Percentiles rank a stretch among this genome's conserved stretches.
These are phyloP conservation scores for Nigrospora oryzae DNA, from an alignment of 2,329 filamentous ascomycete species.

Conservation along the genomic window DNA sequence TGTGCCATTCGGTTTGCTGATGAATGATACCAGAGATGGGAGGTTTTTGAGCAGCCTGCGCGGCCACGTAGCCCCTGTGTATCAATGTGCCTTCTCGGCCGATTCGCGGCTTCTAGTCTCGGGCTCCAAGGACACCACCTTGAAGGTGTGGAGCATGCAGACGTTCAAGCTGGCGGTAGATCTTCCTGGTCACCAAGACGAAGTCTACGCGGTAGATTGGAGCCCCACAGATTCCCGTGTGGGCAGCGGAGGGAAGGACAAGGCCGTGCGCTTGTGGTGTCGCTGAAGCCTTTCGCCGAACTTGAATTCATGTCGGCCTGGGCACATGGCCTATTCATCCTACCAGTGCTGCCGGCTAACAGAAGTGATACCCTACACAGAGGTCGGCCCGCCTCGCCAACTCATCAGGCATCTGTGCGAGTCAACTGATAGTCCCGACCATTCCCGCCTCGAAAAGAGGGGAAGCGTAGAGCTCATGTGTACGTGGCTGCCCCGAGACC, in stretches of 20 bases:
- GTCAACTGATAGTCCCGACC: too few relatives aligned
- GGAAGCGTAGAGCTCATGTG: too few relatives aligned
- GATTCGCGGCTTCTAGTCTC: constrained; percentile 66
- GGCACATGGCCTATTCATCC: too few relatives aligned
- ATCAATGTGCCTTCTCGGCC: constrained; percentile 85
- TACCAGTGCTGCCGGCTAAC: too few relatives aligned
- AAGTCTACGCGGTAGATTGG: constrained; percentile 95
- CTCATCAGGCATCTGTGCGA: too few relatives aligned
- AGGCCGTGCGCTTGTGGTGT: constrained; percentile 61
- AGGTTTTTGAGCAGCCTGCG: constrained; percentile 82
- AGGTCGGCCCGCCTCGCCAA: too few relatives aligned
- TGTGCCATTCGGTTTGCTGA: constrained; percentile 4
- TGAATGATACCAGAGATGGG: constrained; percentile 37
- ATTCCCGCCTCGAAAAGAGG: too few relatives aligned
- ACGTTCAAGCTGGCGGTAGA: constrained; percentile 74
- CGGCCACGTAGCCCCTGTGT: constrained; percentile 84
- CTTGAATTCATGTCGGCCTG: too few relatives aligned
- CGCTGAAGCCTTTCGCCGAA: constrained; percentile 30
- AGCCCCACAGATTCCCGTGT: constrained; percentile 83
- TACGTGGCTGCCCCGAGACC: too few relatives aligned
- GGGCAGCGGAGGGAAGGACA: constrained; percentile 89
- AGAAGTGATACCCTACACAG: too few relatives aligned
- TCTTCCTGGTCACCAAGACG: constrained; percentile 82
- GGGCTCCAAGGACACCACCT: constrained; percentile 81
- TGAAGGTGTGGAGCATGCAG: constrained; percentile 79